Conservation (phyloP, 495 filamentous ascomycete species). For the Daldinia grandis region DNA sequence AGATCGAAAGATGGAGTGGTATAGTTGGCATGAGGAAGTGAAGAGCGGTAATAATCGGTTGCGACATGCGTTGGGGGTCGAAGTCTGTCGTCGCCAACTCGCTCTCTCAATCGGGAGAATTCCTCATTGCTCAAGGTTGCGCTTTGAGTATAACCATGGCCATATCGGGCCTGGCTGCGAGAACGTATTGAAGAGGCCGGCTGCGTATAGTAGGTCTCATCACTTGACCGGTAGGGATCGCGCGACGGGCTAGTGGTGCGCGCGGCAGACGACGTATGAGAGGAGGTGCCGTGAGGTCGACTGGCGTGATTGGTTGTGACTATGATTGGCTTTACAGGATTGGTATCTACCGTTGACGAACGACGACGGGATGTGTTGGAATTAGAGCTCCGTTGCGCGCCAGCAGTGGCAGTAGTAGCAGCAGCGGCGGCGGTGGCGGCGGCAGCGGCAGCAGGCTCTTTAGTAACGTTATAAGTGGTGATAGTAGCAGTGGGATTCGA, state of each 20-base stretch:
- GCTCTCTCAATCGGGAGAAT: conserved; percentile 53
- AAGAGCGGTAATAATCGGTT: conserved; percentile 50
- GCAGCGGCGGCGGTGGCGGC: too few species aligned
- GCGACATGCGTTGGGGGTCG: conserved; percentile 40
- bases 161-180: conserved; percentile 44
- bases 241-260: conserved; percentile 55
- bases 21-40: conserved; percentile 49
- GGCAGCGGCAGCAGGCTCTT: conserved; percentile 45
- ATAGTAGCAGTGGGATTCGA: conserved; percentile 47
- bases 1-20: conserved; percentile 37
- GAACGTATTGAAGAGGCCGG: conserved; percentile 60
- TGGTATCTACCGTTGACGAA: conserved; percentile 49
- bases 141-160: conserved; percentile 45
- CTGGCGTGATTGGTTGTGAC: conserved; percentile 53
- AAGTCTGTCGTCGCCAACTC: conserved; percentile 53
- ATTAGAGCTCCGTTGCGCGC: conserved; percentile 49
- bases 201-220: conserved; percentile 60
- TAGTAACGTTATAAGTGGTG: conserved; percentile 59
- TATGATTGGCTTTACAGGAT: conserved; percentile 55
- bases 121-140: conserved; percentile 55
- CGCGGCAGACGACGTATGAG: conserved; percentile 44
- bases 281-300: conserved; percentile 38
- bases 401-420: too few species aligned
- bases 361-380: conserved; percentile 53
- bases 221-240: conserved; percentile 59